phyloP scores from a whole-genome alignment of 495 filamentous ascomycete species.

The Hypoxylon fragiforme region DNA sequence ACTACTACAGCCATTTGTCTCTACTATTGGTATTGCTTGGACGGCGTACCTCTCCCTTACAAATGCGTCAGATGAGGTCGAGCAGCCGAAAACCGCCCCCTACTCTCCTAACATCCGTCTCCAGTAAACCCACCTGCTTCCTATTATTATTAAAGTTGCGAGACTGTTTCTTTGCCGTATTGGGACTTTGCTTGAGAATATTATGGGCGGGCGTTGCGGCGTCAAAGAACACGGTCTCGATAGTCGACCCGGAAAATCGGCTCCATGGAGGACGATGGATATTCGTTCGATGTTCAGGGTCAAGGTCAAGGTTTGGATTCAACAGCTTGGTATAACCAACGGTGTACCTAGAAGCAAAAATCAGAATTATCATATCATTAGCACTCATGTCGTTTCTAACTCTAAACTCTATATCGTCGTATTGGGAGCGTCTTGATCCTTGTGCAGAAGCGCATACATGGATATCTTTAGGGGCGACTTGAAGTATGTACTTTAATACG shows the following conservation, averaged over 20 bases:
- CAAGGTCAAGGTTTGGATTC: no score
- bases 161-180: slow-evolving; percentile 8
- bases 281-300: no score
- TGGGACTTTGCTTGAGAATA: background rate
- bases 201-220: slow-evolving; percentile 17
- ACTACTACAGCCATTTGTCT: slow-evolving; percentile 81
- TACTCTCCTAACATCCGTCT: slow-evolving; percentile 39
- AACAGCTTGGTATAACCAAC: no score
- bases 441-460: no score
- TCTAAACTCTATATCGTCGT: no score
- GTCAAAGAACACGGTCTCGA: slow-evolving; percentile 8
- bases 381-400: no score
- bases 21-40: slow-evolving; percentile 96
- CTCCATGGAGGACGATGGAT: background rate
- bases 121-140: slow-evolving; percentile 17
- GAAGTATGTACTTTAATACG: no score
- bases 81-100: slow-evolving; percentile 30
- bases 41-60: slow-evolving; percentile 97
- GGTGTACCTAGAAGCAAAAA: no score
- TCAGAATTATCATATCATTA: no score
- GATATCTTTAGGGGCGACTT: no score
- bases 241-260: background rate
- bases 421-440: no score
- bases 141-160: background rate
- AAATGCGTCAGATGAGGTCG: slow-evolving; percentile 77